Base-by-base conservation (phyloP, 2,329 filamentous ascomycete genomes). In the Fusarium sacchari region DNA sequence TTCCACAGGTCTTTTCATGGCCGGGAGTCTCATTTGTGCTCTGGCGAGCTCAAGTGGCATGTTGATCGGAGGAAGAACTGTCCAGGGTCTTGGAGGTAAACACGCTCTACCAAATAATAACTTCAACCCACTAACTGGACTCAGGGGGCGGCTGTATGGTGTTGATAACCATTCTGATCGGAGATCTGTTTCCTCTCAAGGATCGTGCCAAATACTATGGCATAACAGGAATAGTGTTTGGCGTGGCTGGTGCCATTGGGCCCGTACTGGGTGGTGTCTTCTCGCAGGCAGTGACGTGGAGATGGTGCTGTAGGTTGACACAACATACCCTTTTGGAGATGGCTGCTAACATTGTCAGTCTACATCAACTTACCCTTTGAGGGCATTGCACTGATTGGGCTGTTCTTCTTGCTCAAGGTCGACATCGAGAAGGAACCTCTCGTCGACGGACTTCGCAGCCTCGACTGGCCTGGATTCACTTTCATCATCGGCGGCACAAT, bases 401-500 rank as follows among this genome's bases (percentile, higher is more conserved):
- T 89, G 17, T 74, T 92, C 50, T 88, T 93, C 72, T 88, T 90
- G 64, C 86, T 94, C 24, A 89, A 92, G 74, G 82, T 94, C 37
- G 88, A 93, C 78, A 92, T 90, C n/a, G 91, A 91, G 3, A 86
- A 86, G 60, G 93, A 92, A 1, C 87, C 90, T 1, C 79, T 93
- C 6, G 79, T 84, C 49, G 80, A 90, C 43, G 92, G 92, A 2
- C 81, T 94, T 12, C 87, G 88, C 30, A 91, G 91, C 20, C 86
- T 90, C 39, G 88, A 90, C 81, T 90, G 88, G 88, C 70, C 84
- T 1, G 88, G 88, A 37, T 87, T 84, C 63, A 24, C 85, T 3
- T 80, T 87, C 34, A 89, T 96, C 79, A 88, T 95, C 22, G 93
- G 92, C 44, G 94, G 92, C n/a, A 95, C 93, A 0, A 86, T 97